Evolutionary conservation across 169 alveolate genomes (phyloP).

Genomic region (Ophryocystis elektroscirrha): DNA sequence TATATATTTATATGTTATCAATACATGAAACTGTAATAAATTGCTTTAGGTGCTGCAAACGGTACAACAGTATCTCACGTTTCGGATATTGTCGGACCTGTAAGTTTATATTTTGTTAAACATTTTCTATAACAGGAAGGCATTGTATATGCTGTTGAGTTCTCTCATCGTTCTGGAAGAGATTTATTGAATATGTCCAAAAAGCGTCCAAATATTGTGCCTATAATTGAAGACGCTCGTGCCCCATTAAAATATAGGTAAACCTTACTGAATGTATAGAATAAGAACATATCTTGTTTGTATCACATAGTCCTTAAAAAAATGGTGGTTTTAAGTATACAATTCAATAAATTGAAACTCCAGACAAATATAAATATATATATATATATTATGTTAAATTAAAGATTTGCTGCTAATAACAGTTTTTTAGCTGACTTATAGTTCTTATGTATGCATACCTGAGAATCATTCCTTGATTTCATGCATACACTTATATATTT

Average conservation of each 20-base stretch:
- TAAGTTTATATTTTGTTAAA: conserved; percentile 1
- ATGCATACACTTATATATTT: no score
- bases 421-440: no score
- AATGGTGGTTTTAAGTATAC: not conserved
- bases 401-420: no score
- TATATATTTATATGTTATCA: not conserved
- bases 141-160: conserved; percentile 93
- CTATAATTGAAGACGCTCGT: conserved; percentile 97
- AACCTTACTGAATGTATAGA: not conserved
- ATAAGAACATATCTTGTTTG: not conserved
- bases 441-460: no score
- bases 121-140: conserved; percentile 40
- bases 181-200: conserved; percentile 91
- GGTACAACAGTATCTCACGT: conserved; percentile 97
- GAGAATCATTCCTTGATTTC: no score
- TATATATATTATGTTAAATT: no score
- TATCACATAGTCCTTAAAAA: not conserved
- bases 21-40: not conserved
- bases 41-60: conserved; percentile 70
- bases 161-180: conserved; percentile 89
- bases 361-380: no score
- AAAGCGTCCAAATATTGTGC: conserved; percentile 86
- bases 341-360: no score
- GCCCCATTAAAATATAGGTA: conserved; percentile 74
- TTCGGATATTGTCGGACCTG: conserved; percentile 92